Conservation (phyloP, 2,329 filamentous ascomycete species). For the Fusarium foetens region DNA sequence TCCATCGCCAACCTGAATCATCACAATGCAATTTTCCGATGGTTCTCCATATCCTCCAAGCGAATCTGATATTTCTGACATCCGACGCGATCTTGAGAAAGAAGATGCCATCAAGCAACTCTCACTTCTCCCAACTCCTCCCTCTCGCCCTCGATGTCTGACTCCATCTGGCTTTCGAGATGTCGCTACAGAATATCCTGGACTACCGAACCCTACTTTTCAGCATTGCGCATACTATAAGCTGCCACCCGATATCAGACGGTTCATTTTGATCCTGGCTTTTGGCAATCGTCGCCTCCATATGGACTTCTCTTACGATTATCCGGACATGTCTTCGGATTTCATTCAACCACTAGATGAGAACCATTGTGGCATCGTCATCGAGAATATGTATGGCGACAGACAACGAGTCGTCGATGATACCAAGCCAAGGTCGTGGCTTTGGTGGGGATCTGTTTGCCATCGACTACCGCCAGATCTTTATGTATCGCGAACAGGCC, state of each 20-base stretch:
- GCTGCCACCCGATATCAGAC: neutral
- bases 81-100: neutral
- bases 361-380: neutral
- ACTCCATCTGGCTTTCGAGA: neutral
- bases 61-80: neutral
- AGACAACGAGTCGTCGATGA: neutral
- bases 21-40: neutral
- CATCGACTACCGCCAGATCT: neutral
- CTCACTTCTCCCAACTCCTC: neutral
- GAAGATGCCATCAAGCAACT: neutral
- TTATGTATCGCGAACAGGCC: neutral
- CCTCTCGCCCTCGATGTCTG: neutral
- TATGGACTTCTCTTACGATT: neutral
- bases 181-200: neutral
- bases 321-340: neutral
- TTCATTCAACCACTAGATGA: neutral
- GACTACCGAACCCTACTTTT: neutral
- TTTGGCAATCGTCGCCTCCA: neutral
- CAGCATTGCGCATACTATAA: neutral
- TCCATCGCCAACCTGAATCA: accelerated
- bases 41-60: neutral
- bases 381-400: neutral
- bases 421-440: neutral
- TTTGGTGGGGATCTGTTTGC: neutral
- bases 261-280: neutral